Base-by-base conservation (phyloP, 345 rosid species). In the Ricinus communis region DNA sequence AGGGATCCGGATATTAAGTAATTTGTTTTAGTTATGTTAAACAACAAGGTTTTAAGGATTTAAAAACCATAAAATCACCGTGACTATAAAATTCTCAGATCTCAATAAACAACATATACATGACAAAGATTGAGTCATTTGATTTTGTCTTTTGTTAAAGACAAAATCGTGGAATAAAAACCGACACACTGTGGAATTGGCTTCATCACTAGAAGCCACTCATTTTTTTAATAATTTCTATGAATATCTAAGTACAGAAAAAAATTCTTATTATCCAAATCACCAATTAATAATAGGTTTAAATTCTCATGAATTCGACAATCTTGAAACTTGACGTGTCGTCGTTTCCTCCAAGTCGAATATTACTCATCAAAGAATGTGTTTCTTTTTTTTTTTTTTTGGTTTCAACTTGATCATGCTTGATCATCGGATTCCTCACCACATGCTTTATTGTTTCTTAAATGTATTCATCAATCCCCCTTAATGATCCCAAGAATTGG, bases 341-440 rank as follows among this genome's bases (percentile, higher is more conserved):
- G 75, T 60, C 65, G 46, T 65, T 80, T 78, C 74, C 80, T 74
- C 54, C 52, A 45, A 38, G 31, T 22, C 65, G 77, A 81, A 80
- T 80, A 78, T 76, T 68, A 46, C 43, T 61, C 74, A 79, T 79
- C 63, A 78, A 81, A 81, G 76, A 71, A 31, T 79, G 85, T 74
- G 83, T 71, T 6, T 46, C 24, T 72, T 76, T 76, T 68, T 33
- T 33, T 33, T 33, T 33, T 33, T 33, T 6, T 33, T 6, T 33
- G 38, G 76, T 76, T 68, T 68, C 56, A 52, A 74, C 56, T 30
- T 60, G 65, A 46, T 75, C 82, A 77, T 80, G 78, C 76, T 69
- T 72, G 56, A 69, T 66, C 87, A 70, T 82, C 30, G 84, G 85
- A 82, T 77, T 79, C 87, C 80, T 72, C 74, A 52, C 77, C 83